Evolutionary conservation across 371 early-diverging fungal genomes (phyloP).

Genomic region (Syncephalastrum sp.): DNA sequence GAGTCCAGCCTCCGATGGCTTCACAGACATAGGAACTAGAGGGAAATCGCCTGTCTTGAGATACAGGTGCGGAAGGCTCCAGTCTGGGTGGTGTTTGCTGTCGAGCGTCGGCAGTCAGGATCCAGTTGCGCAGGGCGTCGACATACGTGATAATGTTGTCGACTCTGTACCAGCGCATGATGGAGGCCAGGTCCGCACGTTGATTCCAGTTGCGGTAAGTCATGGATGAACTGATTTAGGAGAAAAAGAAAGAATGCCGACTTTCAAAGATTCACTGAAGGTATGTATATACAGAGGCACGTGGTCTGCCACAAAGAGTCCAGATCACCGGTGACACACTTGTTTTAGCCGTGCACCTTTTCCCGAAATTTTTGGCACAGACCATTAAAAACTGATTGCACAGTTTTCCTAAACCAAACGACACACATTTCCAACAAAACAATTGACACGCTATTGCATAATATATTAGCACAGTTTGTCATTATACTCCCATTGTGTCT

Average conservation of each 20-base stretch:
- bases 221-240: neutral
- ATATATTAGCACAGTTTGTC: no score
- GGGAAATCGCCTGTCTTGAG: neutral
- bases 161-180: constrained; percentile 7
- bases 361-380: no score
- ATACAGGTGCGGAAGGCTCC: neutral
- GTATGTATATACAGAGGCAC: no score
- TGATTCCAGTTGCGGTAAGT: constrained; percentile 2
- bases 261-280: no score
- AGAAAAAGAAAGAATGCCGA: constrained; percentile 1
- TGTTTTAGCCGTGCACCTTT: no score
- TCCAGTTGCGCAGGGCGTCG: neutral
- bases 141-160: neutral
- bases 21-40: constrained; percentile 3
- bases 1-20: constrained; percentile 1
- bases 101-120: neutral
- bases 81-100: neutral
- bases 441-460: no score
- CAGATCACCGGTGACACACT: no score
- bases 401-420: no score
- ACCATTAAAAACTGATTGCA: no score
- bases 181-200: neutral
- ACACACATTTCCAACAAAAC: no score
- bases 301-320: no score
- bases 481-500: no score